Evolutionary conservation across 768 basidiomycete species (phyloP).

Genomic region (Gymnopilus junonius): DNA sequence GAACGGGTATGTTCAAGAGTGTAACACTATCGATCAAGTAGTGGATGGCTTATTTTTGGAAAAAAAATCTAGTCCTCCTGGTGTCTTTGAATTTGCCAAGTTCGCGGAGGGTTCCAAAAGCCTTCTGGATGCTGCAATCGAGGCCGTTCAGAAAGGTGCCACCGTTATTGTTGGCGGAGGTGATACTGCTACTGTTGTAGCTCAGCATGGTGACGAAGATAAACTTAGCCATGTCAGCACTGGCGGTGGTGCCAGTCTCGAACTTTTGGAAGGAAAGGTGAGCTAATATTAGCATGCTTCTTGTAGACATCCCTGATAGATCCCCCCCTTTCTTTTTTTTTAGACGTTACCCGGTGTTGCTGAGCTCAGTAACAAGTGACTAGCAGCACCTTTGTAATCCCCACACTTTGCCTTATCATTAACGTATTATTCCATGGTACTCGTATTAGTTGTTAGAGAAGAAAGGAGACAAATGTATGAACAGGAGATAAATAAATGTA

Average conservation of each 20-base stretch:
- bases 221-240: slow-evolving; percentile 96
- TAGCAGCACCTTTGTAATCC: slow-evolving; percentile 1
- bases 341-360: slow-evolving; percentile 91
- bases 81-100: slow-evolving; percentile 95
- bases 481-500: not conserved
- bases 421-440: not conserved
- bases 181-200: slow-evolving; percentile 95
- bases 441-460: not conserved
- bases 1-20: slow-evolving; percentile 82
- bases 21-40: no score
- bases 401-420: not conserved
- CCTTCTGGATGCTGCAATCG: slow-evolving; percentile 83
- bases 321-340: not conserved
- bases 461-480: not conserved
- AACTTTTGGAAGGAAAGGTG: slow-evolving; percentile 98
- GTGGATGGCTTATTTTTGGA: not conserved
- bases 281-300: slow-evolving; percentile 2
- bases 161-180: slow-evolving; percentile 97
- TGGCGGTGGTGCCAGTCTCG: slow-evolving; percentile 91
- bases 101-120: slow-evolving; percentile 87
- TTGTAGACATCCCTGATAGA: not conserved
- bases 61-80: slow-evolving; percentile 71
- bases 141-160: slow-evolving; percentile 84
- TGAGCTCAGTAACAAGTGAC: slow-evolving; percentile 80
- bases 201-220: slow-evolving; percentile 83